A percentile compares a stretch with the other conserved stretches of the same genome.
Evolutionary conservation across 1,284 basidiomycete genomes (phyloP).

Genomic region (Puccinia coronata): DNA sequence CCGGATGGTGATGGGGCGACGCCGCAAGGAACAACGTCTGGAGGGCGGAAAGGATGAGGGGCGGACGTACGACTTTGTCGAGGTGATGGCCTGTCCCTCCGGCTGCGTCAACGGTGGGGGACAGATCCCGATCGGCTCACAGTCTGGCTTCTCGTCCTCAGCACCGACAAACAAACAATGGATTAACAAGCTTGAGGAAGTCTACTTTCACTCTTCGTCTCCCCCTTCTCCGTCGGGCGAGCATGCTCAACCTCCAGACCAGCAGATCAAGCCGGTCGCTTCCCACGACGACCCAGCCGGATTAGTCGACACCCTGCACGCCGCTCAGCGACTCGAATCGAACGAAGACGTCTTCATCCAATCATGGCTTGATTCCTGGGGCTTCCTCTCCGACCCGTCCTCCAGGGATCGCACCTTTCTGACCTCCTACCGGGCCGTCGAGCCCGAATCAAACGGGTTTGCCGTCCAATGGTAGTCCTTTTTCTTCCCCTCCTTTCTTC

Average conservation of each 20-base stretch:
- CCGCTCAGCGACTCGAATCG: background rate
- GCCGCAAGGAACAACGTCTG: background rate
- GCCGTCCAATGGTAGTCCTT: conserved; percentile 41
- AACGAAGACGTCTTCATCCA: conserved; percentile 7
- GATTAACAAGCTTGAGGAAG: conserved; percentile 32
- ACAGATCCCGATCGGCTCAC: conserved; percentile 70
- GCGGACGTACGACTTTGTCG: conserved; percentile 79
- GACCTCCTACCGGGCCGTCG: conserved; percentile 30
- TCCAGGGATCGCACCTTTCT: background rate
- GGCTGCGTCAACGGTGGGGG: conserved; percentile 98
- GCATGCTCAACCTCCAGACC: background rate
- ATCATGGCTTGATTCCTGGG: conserved; percentile 22
- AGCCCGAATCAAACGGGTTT: conserved; percentile 43
- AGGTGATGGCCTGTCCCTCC: conserved; percentile 98
- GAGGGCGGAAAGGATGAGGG: conserved; percentile 5
- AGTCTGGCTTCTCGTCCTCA: background rate
- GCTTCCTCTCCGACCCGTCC: background rate
- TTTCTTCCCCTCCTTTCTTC: background rate
- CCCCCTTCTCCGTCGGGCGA: background rate
- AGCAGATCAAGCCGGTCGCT: background rate
- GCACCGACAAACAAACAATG: conserved; percentile 23
- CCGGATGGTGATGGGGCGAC: conserved; percentile 2
- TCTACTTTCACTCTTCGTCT: background rate
- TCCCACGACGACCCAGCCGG: background rate
- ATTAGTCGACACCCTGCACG: background rate